Evolutionary conservation across 192 early-diverging fungal species (phyloP), one percentile per base, ranked within the genome.

Genomic region (Pecoramyces ruminantium): DNA sequence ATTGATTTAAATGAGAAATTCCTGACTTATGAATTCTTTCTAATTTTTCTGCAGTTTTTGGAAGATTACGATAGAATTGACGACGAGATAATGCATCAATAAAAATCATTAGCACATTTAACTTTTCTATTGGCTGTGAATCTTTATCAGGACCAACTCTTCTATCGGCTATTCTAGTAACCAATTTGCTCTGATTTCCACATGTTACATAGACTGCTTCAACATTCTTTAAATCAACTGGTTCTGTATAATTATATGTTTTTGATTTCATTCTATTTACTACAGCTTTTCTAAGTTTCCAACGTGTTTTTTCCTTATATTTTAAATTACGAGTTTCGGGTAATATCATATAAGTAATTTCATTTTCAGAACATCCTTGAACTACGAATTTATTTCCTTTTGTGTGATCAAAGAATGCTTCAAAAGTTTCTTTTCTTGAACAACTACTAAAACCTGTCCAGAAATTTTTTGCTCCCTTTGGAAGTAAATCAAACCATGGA

Each of bases 381-480:
- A 34, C 11, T 34, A 11, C 11, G 11, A 34, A 34, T 34, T 34
- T 34, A 34, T 34, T 34, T 34, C 11, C 30, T 6, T 34, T 34
- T 34, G 3, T 11, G 30, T 3, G 11, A 34, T 34, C 30, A 34
- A 34, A 34, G 11, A 6, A 34, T 6, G 30, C 30, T 6, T 34
- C 11, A 34, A 34, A 34, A 34, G 11, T 11, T 34, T 34, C 30
- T 34, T 34, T 34, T 34, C 30, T 34, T 3, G 3, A 3, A 34
- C 30, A 34, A 34, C 30, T 34, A 6, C 11, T 82, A 14, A 83
- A 84, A 18, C 88, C 89, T 25, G 89, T 86, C 89, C 89, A 90
- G 82, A 90, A 88, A 80, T 90, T 90, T 78, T 90, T 88, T n/a
- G 86, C 78, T 3, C 86, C 84, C 5, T 86, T 83, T 0, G 89